Evolutionary conservation across 2,329 filamentous ascomycete genomes (phyloP).

Genomic region (Calonectria henricotiae): DNA sequence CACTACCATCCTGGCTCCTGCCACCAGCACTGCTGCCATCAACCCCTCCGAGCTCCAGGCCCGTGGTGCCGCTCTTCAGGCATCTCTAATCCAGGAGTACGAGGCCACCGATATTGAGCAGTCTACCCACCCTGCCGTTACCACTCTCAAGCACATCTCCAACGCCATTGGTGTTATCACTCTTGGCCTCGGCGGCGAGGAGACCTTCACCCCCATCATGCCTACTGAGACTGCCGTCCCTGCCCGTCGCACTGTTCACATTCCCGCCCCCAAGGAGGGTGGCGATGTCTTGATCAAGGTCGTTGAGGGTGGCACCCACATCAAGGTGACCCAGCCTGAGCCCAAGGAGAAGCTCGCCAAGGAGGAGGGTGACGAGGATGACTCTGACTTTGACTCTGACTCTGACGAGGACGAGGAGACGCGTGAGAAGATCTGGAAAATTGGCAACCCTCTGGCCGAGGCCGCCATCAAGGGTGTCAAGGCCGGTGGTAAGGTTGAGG

Average conservation of each 20-base stretch:
- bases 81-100: constrained; percentile 94
- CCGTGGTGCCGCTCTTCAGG: constrained; percentile 95
- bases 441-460: constrained; percentile 87
- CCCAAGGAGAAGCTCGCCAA: constrained; percentile 82
- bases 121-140: constrained; percentile 95
- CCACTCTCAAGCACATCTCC: constrained; percentile 90
- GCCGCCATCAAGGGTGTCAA: constrained; percentile 87
- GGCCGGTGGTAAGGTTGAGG: constrained; percentile 92
- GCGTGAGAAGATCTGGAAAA: constrained; percentile 93
- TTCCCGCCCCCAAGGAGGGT: constrained; percentile 83
- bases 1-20: constrained; percentile 86
- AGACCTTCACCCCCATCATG: constrained; percentile 86
- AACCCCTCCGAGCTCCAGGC: constrained; percentile 94
- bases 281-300: constrained; percentile 92
- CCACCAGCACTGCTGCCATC: constrained; percentile 83
- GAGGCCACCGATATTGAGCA: constrained; percentile 95
- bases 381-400: constrained; percentile 72
- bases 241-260: constrained; percentile 86
- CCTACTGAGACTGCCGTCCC: constrained; percentile 91
- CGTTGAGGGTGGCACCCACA: constrained; percentile 89
- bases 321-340: constrained; percentile 93
- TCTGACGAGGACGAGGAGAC: constrained; percentile 89
- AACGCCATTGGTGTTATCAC: constrained; percentile 91
- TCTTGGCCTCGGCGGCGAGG: constrained; percentile 71
- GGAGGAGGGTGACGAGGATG: constrained; percentile 79